Evolutionary conservation across 1,284 basidiomycete species (phyloP), one percentile per base, ranked within the genome.

Genomic region (Psilocybe mexicana): DNA sequence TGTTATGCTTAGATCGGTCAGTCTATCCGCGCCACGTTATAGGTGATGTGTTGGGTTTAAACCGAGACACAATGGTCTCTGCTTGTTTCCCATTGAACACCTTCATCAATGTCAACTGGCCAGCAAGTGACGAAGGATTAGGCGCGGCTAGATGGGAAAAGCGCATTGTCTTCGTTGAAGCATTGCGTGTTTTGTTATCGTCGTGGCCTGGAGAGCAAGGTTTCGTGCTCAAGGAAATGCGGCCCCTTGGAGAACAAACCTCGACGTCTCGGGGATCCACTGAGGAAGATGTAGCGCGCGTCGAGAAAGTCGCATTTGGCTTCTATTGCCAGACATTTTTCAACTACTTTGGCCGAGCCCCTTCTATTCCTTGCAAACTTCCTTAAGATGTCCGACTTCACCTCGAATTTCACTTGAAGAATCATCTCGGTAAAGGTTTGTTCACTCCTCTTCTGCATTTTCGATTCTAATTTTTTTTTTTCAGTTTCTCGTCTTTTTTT

Each of bases 241-340:
- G 10, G 25, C 12, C 12, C 3, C 7, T 25, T 4, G n/a, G n/a
- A n/a, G n/a, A n/a, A n/a, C n/a, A n/a, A n/a, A n/a, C n/a, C n/a
- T n/a, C n/a, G n/a, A 11, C 18, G 10, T 36, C 30, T 6, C 18
- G n/a, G 8, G 5, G 30, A 33, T 33, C 30, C 5, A 23, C 14
- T 14, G 11, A 47, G 36, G 18, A 40, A 8, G 8, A 18, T 2
- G 44, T 55, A 1, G 24, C 38, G 1, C 44, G 12, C 7, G 53
- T 55, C 3, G 53, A 55, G 23, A n/a, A 8, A 5, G 3, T 55
- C 2, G 53, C 53, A 0, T 55, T 45, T 25, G 24, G 44, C 2
- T 55, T 48, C 45, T 55, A 55, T 35, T 55, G 53, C 36, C 44
- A 30, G 6, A 38, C 44, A 4, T 55, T 55, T 43, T 55, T 47